A percentile compares a stretch with the other conserved stretches of the same genome.
These are phyloP conservation scores for Aspergillus ostianus DNA, from an alignment of 495 filamentous ascomycete genomes.

Conservation along the genomic window DNA sequence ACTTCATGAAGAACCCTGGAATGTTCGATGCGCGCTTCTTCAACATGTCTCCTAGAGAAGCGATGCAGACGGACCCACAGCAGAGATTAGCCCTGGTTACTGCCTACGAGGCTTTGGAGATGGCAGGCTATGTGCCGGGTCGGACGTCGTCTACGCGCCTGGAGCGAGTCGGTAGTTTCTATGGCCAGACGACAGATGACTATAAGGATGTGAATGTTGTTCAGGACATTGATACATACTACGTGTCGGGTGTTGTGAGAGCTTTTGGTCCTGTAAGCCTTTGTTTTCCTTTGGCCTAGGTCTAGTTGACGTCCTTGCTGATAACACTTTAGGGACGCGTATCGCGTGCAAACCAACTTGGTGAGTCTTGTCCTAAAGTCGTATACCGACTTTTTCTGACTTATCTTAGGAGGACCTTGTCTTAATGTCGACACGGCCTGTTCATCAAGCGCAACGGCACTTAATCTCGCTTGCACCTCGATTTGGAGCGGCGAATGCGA, in stretches of 20 bases:
- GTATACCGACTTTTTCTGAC: slow-evolving; percentile 16
- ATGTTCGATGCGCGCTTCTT: slow-evolving; percentile 88
- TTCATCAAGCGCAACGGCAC: slow-evolving; percentile 80
- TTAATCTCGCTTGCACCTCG: slow-evolving; percentile 80
- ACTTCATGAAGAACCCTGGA: slow-evolving; percentile 83
- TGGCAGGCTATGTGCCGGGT: slow-evolving; percentile 86
- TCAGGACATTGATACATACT: slow-evolving; percentile 93
- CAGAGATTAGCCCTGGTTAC: slow-evolving; percentile 80
- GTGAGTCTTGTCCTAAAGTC: not conserved
- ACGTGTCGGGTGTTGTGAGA: slow-evolving; percentile 85
- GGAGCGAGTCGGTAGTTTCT: slow-evolving; percentile 86
- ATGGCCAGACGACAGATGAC: slow-evolving; percentile 89
- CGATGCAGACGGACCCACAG: slow-evolving; percentile 84
- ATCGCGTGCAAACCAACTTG: not conserved
- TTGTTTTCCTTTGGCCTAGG: slow-evolving; percentile 62
- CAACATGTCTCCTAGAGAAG: slow-evolving; percentile 95
- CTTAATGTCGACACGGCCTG: slow-evolving; percentile 88
- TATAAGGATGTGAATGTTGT: slow-evolving; percentile 89
- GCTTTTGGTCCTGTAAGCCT: slow-evolving; percentile 69
- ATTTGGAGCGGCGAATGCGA: slow-evolving; percentile 82
- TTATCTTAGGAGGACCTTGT: slow-evolving; percentile 83
- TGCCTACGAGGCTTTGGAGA: slow-evolving; percentile 88
- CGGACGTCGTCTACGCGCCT: slow-evolving; percentile 79
- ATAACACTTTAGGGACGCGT: not conserved
- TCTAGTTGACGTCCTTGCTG: slow-evolving; percentile 21